phyloP scores from a whole-genome alignment of 768 basidiomycete species.

The Kwoniella bestiolae region DNA sequence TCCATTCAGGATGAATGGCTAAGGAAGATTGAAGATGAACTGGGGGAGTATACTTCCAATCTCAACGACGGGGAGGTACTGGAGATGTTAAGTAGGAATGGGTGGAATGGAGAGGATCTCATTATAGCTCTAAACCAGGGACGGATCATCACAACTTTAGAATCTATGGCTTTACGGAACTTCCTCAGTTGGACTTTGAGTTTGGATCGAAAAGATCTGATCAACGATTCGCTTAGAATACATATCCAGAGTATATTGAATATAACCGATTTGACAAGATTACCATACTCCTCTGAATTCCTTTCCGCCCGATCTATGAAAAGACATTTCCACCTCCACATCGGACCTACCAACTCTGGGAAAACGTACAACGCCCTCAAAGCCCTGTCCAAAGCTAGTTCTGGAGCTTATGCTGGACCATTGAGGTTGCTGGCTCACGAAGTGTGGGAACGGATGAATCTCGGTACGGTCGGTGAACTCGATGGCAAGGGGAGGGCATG shows the following conservation, averaged over 20 bases:
- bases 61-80: constrained; percentile 16
- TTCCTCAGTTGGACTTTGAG: constrained; percentile 29
- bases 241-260: constrained; percentile 38
- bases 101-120: constrained; percentile 37
- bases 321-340: constrained; percentile 88
- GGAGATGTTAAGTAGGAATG: constrained; percentile 12
- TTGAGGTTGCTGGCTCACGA: constrained; percentile 92
- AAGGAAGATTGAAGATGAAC: constrained; percentile 1
- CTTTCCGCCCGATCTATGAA: constrained; percentile 62
- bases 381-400: constrained; percentile 73
- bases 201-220: not conserved
- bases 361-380: constrained; percentile 93
- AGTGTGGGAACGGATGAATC: constrained; percentile 87
- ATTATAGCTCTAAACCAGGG: constrained; percentile 32
- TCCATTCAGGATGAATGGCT: constrained; percentile 15
- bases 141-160: constrained; percentile 37
- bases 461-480: constrained; percentile 80
- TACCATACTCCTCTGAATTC: constrained; percentile 36
- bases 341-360: constrained; percentile 96
- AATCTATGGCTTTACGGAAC: constrained; percentile 39
- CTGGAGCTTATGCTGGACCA: constrained; percentile 87
- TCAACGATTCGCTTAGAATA: not conserved
- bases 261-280: constrained; percentile 40
- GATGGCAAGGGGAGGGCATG: constrained; percentile 68
- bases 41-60: not conserved